phyloP scores from a whole-genome alignment of 2,329 filamentous ascomycete genomes.

The Fusarium succisae region DNA sequence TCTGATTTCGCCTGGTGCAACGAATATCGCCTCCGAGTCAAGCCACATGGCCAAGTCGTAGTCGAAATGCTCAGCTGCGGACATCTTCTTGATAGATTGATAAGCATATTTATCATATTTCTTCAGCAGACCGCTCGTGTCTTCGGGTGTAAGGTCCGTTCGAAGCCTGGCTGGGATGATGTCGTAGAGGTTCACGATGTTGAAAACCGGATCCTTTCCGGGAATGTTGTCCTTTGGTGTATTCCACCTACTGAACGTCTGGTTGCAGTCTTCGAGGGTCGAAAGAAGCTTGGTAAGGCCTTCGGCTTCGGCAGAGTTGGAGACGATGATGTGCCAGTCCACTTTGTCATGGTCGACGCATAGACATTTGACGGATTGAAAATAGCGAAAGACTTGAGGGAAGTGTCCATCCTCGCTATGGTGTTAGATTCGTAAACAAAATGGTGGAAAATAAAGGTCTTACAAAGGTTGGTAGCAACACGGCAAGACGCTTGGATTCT shows the following conservation, averaged over 20 bases:
- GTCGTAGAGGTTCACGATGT: not conserved
- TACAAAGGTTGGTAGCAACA: not conserved
- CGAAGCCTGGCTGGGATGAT: not conserved
- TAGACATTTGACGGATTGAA: not conserved
- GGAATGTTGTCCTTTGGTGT: not conserved
- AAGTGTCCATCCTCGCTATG: not conserved
- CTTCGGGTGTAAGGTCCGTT: not conserved
- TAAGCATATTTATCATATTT: not conserved
- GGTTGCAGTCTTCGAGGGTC: not conserved
- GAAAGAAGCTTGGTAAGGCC: not conserved
- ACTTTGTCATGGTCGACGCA: not conserved
- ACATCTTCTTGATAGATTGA: not conserved
- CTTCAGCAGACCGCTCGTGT: not conserved
- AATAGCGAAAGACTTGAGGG: not conserved
- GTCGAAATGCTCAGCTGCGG: not conserved
- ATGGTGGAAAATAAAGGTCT: fast-evolving
- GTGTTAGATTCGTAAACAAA: fast-evolving
- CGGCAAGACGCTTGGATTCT: not conserved
- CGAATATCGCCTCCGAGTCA: not conserved
- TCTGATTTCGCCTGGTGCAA: fast-evolving
- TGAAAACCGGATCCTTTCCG: not conserved
- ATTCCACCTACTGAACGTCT: not conserved
- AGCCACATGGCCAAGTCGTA: not conserved
- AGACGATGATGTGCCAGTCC: not conserved
- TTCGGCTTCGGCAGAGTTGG: not conserved